These are phyloP conservation scores for Suillus fuscotomentosus DNA, from an alignment of 768 basidiomycete species.

Conservation along the genomic window DNA sequence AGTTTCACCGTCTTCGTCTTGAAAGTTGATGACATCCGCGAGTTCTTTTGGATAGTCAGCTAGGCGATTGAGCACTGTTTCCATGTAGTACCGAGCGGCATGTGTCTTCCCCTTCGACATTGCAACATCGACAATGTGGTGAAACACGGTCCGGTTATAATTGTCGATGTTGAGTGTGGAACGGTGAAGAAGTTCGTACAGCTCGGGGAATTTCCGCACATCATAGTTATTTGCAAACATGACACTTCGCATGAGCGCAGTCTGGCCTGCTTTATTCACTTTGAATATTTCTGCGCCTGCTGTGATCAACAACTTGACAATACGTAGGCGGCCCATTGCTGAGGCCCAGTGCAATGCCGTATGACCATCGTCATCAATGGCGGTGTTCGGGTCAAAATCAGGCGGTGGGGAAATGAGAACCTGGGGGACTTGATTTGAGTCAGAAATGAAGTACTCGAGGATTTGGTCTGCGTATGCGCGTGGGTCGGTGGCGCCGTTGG, in stretches of 20 bases:
- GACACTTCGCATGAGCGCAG: conserved; percentile 95
- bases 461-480: conserved; percentile 93
- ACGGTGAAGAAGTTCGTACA: conserved; percentile 96
- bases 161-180: conserved; percentile 99
- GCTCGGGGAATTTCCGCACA: conserved; percentile 96
- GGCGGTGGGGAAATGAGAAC: conserved; percentile 84
- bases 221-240: conserved; percentile 99
- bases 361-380: conserved; percentile 97
- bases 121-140: conserved; percentile 96
- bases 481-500: conserved; percentile 51
- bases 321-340: conserved; percentile 96
- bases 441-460: conserved; percentile 97
- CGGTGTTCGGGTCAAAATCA: conserved; percentile 94
- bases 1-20: conserved; percentile 98
- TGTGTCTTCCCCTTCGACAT: conserved; percentile 98
- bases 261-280: conserved; percentile 95
- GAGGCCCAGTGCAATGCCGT: conserved; percentile 98
- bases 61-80: conserved; percentile 84
- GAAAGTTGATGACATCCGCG: conserved; percentile 98
- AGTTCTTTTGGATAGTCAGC: conserved; percentile 94
- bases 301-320: conserved; percentile 90
- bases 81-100: conserved; percentile 98
- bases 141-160: conserved; percentile 95
- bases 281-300: conserved; percentile 97
- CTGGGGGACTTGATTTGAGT: conserved; percentile 87